Evolutionary conservation across 352 stramenopile genomes (phyloP), one percentile per base, ranked within the genome.

Genomic region (Globisporangium viniferum): DNA sequence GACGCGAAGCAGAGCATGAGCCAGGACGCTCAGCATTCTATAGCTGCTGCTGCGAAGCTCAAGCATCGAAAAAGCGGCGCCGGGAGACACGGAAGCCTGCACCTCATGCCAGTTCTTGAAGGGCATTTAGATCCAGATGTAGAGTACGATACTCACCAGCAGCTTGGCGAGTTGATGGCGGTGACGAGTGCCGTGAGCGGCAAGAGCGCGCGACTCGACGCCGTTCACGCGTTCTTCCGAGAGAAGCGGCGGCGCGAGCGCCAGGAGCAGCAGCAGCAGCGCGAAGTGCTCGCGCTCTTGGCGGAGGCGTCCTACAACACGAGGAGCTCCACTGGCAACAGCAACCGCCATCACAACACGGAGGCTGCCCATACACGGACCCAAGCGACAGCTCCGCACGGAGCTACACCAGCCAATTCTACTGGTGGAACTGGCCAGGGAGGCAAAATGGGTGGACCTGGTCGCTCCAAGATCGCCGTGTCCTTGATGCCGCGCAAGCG

Each of bases 211-310:
- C 72, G 70, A 60, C 71, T 71, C 36, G 78, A 66, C 33, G 67
- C 75, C 1, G 73, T 84, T 8, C 72, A 79, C 14, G 72, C 72
- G 1, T 84, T 84, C 55, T 90, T 88, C 41, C 66, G 63, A 10
- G 76, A 90, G 44, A 83, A 87, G 41, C 71, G 72, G 22, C 69
- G 71, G 4, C 33, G 59, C 3, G 77, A 82, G 53, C 73, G 74
- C 41, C 73, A 80, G n/a, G 76, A 88, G 44, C 74, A 80, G 65
- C 73, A 75, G 66, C 70, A 71, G 6, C 56, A 67, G 14, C 68
- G 66, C 49, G 66, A 71, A 33, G 44, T 71, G 36, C 66, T 67
- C 27, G 48, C 66, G 14, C 29, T 62, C 0, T 53, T 71, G 18
- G 49, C 35, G 3, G 49, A 63, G 10, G 62, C 62, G 1, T 33